A percentile compares a stretch with the other conserved stretches of the same genome.
Evolutionary conservation across 1,139 yeast species (phyloP).

Genomic region (Zygosaccharomyces sapae): DNA sequence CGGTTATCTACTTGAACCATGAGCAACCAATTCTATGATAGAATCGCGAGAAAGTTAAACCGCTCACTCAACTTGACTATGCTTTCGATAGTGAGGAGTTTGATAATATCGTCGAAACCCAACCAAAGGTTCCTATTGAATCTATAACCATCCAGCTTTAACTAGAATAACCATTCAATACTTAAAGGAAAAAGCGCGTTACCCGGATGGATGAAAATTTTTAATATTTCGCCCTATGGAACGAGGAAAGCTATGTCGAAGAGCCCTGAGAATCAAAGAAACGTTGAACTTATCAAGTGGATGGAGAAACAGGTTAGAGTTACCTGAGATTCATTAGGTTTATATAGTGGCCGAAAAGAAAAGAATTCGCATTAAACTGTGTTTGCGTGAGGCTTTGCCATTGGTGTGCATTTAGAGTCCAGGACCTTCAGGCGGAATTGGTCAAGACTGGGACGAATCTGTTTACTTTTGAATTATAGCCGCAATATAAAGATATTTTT

Average conservation of each 20-base stretch:
- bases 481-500: background rate
- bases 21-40: too few species aligned
- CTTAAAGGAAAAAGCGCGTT: background rate
- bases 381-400: background rate
- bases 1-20: too few species aligned
- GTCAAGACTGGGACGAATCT: slow-evolving; percentile 4
- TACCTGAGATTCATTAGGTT: background rate
- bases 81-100: too few species aligned
- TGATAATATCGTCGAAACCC: too few species aligned
- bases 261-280: slow-evolving; percentile 4
- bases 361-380: background rate
- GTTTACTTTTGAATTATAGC: slow-evolving; percentile 3
- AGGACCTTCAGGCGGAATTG: slow-evolving; percentile 5
- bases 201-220: slow-evolving; percentile 4
- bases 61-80: too few species aligned
- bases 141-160: too few species aligned
- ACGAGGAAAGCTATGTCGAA: slow-evolving; percentile 4
- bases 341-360: background rate
- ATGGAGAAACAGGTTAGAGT: background rate
- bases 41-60: too few species aligned
- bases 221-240: slow-evolving; percentile 5
- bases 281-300: background rate
- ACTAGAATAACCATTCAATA: too few species aligned
- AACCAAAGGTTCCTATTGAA: too few species aligned
- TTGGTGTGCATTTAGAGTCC: slow-evolving; percentile 2